Conservation (phyloP, 768 basidiomycete species). For the Leccinum subtestaceum region DNA sequence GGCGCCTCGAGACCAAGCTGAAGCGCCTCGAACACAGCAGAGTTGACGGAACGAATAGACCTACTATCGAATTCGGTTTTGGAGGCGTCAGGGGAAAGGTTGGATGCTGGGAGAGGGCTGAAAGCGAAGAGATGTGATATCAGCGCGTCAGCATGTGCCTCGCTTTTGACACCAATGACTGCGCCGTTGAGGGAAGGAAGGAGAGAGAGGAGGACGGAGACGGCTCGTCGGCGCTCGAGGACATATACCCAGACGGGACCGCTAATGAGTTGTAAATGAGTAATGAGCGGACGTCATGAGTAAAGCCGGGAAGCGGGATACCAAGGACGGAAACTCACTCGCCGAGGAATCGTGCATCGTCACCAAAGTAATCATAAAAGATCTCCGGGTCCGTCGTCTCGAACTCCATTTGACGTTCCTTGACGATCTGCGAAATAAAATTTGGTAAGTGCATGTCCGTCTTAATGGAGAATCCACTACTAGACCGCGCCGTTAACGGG, state of each 20-base stretch:
- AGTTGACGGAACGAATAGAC: conserved; percentile 43
- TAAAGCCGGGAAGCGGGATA: not conserved
- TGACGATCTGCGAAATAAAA: conserved; percentile 58
- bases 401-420: conserved; percentile 88
- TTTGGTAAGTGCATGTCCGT: conserved; percentile 15
- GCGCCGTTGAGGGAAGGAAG: conserved; percentile 58
- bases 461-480: conserved; percentile 15
- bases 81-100: conserved; percentile 50
- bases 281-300: conserved; percentile 7
- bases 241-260: conserved; percentile 93
- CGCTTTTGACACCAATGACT: conserved; percentile 70
- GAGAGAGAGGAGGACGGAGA: conserved; percentile 75
- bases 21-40: conserved; percentile 46
- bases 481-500: conserved; percentile 1
- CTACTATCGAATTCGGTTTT: conserved; percentile 34
- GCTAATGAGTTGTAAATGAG: conserved; percentile 36
- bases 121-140: conserved; percentile 78
- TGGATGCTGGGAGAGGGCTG: conserved; percentile 71
- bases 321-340: conserved; percentile 53
- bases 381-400: conserved; percentile 79
- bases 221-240: conserved; percentile 76
- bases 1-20: conserved; percentile 39
- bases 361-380: conserved; percentile 75
- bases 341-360: conserved; percentile 67
- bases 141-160: conserved; percentile 70